A percentile compares a stretch with the other conserved stretches of the same genome.
phyloP scores from a whole-genome alignment of 2,329 filamentous ascomycete species.

The Phaeosphaeria sp. region DNA sequence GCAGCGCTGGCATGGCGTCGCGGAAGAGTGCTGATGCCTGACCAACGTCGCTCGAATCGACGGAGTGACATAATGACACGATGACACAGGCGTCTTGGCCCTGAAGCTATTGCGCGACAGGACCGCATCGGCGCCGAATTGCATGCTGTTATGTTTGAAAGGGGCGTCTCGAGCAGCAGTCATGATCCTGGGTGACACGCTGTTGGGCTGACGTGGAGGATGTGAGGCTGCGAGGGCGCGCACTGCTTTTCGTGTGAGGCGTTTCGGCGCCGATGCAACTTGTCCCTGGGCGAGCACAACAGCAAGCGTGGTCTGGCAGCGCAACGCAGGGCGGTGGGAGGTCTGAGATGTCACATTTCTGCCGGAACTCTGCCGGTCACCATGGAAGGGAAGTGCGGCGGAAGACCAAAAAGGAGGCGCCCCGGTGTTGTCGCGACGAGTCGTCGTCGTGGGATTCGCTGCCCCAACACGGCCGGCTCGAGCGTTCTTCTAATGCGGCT shows the following conservation, averaged over 20 bases:
- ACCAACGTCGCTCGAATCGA: constrained; percentile 29
- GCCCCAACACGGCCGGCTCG: constrained; percentile 25
- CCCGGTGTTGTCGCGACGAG: constrained; percentile 4
- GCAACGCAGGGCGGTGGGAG: constrained; percentile 17
- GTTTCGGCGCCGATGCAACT: constrained; percentile 15
- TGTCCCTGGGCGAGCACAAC: constrained; percentile 19
- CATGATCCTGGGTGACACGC: constrained; percentile 19
- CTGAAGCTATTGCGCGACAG: constrained; percentile 17
- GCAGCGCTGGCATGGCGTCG: constrained; percentile 10
- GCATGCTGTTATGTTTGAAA: not conserved
- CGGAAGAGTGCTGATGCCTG: constrained; percentile 15
- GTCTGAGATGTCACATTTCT: constrained; percentile 25
- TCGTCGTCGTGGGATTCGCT: constrained; percentile 12
- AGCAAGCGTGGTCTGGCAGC: constrained; percentile 11
- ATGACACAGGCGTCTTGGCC: constrained; percentile 26
- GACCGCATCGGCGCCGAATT: not conserved
- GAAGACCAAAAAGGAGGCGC: constrained; percentile 9
- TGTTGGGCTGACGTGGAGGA: constrained; percentile 21
- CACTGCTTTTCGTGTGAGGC: constrained; percentile 11
- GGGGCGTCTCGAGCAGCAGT: not conserved
- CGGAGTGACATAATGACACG: constrained; percentile 15
- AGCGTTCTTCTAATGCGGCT: constrained; percentile 36
- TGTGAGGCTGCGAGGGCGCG: constrained; percentile 19
- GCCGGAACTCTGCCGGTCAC: constrained; percentile 30
- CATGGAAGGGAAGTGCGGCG: constrained; percentile 13